Base-by-base conservation (phyloP, 345 rosid species). In the Aquilaria sinensis region DNA sequence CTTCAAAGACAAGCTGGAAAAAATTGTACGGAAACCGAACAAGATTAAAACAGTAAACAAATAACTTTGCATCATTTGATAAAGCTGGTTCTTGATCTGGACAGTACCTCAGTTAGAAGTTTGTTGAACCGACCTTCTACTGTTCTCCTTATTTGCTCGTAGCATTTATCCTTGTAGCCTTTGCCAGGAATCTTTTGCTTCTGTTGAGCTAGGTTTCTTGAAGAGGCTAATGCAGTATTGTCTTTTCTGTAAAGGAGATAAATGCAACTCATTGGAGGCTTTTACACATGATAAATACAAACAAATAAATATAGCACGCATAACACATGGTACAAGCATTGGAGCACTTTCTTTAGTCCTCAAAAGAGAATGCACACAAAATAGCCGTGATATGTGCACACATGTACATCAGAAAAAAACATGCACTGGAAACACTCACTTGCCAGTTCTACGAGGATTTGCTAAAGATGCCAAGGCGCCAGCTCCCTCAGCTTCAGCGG, bases 401-500 rank as follows among this genome's bases (percentile, higher is more conserved):
- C 43, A 37, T 9, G 43, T 37, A 37, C 8, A 9, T 37, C 43
- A 2, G 5, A 3, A 37, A 37, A 37, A 41, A 57, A 62, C 57
- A 54, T 59, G 51, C 56, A 33, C 47, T 10, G n/a, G 63, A 63
- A 53, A 64, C 58, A 69, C 75, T 76, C 83, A 87, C 97, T 84
- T 91, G 75, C 93, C 87, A 80, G 87, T 72, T 81, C 91, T 80
- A 30, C 88, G 96, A 69, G 96, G 96, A 77, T 91, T 95, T 70
- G 96, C 88, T 69, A 91, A 70, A 70, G 91, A 63, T 72, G 96
- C 89, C 93, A 95, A 85, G 50, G 85, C 96, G 67, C 88, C 96
- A 32, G 75, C 96, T 62, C 97, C 99, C 78, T 91, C 99, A 72
- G 96, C 99, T 81, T 95, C 99, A 57, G 99, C 99, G 61, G 96